These are phyloP conservation scores for Acacia acuminata DNA, from an alignment of 306 rosid genomes.

Conservation along the genomic window DNA sequence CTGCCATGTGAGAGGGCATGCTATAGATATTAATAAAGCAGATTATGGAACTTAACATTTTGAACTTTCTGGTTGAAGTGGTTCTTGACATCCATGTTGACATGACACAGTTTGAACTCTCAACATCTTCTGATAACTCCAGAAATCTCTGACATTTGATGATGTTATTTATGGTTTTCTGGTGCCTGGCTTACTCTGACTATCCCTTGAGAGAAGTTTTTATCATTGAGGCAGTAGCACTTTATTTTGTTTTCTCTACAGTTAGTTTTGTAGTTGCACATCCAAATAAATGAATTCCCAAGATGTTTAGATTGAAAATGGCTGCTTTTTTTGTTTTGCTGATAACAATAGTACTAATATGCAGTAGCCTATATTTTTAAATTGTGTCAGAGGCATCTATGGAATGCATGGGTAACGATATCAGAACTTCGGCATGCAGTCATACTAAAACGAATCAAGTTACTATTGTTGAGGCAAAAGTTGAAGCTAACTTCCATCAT, in stretches of 20 bases:
- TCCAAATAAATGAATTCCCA: neutral
- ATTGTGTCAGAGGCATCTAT: slow-evolving; percentile 74
- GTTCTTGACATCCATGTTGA: neutral
- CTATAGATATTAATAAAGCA: neutral
- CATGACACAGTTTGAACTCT: neutral
- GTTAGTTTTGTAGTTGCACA: slow-evolving; percentile 13
- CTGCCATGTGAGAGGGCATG: neutral
- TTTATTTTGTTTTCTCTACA: slow-evolving; percentile 24
- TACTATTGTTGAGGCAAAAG: slow-evolving; percentile 85
- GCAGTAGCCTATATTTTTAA: slow-evolving; percentile 33
- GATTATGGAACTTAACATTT: neutral
- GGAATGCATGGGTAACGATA: slow-evolving; percentile 98
- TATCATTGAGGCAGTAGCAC: slow-evolving; percentile 18
- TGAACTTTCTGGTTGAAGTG: neutral
- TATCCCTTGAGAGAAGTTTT: slow-evolving; percentile 22
- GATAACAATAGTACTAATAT: slow-evolving; percentile 28
- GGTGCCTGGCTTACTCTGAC: slow-evolving; percentile 18
- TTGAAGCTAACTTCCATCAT: slow-evolving; percentile 92
- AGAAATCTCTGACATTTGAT: neutral
- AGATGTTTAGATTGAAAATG: slow-evolving; percentile 21
- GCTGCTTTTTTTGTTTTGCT: neutral
- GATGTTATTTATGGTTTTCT: slow-evolving; percentile 1
- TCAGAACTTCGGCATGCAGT: slow-evolving; percentile 96
- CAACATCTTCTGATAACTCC: neutral
- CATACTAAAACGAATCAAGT: slow-evolving; percentile 94